Evolutionary conservation across 495 filamentous ascomycete species (phyloP), one percentile per base, ranked within the genome.

Genomic region (Lepraria neglecta): DNA sequence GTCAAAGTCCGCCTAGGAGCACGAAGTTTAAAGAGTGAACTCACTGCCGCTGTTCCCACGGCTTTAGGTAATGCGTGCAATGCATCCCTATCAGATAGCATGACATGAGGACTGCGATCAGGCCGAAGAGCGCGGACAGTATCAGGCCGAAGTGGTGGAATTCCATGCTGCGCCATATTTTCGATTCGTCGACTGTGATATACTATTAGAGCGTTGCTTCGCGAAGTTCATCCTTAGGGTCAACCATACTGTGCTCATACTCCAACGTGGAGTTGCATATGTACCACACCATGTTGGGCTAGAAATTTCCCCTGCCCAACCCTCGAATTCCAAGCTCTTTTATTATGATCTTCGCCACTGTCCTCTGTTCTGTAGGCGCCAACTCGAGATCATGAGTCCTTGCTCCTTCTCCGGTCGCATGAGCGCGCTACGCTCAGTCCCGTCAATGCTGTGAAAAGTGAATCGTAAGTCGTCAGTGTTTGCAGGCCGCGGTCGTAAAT

Each of bases 11-110:
- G 53, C 44, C 17, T 24, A 43, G 42, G 24, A 14, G 33, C n/a
- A 38, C 48, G 33, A 45, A 14, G 24, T 58, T 57, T 24, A 14
- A 43, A 19, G 19, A 46, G n/a, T 48, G 21, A 56, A 74, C 78
- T 56, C 73, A 82, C 82, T 96, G 90, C 72, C 83, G 85, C 68
- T 96, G 91, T 73, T 96, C 87, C 63, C 79, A 76, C 17, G 90
- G 89, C 69, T 87, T 87, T 56, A 87, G 85, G 75, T 95, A 96
- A 74, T 95, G 88, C 9, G 79, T 80, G 24, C 88, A 87, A 81
- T 96, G 91, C 67, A 77, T 78, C 75, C 83, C 81, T 65, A 95
- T 89, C 55, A 95, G 63, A 50, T 72, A 75, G 2, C 72, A 69
- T 2, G 80, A 82, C 7, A 76, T 61, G 3, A 67, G 47, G 33